A percentile compares a stretch with the other conserved stretches of the same genome.
These are phyloP conservation scores for Agaricus blazei DNA, from an alignment of 768 basidiomycete species.

Conservation along the genomic window DNA sequence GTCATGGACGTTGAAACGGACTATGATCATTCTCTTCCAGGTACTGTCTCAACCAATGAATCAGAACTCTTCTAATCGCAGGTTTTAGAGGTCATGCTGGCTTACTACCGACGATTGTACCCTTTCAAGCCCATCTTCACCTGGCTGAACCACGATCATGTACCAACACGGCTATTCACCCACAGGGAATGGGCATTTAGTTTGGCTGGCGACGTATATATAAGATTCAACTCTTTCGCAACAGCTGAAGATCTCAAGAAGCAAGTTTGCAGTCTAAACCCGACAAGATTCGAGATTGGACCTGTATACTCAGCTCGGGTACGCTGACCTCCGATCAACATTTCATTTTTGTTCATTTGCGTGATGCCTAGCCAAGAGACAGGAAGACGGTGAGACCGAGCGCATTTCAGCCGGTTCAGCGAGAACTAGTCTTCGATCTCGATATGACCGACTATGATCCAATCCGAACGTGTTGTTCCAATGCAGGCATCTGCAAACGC, in stretches of 20 bases:
- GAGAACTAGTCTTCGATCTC: slow-evolving; percentile 98
- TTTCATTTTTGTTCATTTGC: background rate
- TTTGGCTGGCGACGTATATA: slow-evolving; percentile 82
- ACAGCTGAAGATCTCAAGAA: slow-evolving; percentile 88
- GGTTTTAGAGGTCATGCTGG: slow-evolving; percentile 40
- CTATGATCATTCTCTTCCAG: slow-evolving; percentile 9
- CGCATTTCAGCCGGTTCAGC: slow-evolving; percentile 69
- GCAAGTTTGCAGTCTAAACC: slow-evolving; percentile 78
- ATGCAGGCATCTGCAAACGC: slow-evolving; percentile 81
- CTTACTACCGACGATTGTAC: slow-evolving; percentile 87
- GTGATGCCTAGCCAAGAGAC: slow-evolving; percentile 67
- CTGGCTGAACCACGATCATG: slow-evolving; percentile 93
- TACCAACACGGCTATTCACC: slow-evolving; percentile 76
- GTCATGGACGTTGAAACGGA: slow-evolving; percentile 8
- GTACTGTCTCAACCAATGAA: background rate
- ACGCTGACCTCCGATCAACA: slow-evolving; percentile 17
- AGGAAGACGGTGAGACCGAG: slow-evolving; percentile 69
- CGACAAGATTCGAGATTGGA: slow-evolving; percentile 95
- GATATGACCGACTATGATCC: slow-evolving; percentile 99
- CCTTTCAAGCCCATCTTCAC: slow-evolving; percentile 91
- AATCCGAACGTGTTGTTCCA: slow-evolving; percentile 91
- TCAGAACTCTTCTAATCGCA: background rate
- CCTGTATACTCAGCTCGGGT: slow-evolving; percentile 88
- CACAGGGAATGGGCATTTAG: slow-evolving; percentile 97
- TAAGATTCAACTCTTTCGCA: slow-evolving; percentile 91